phyloP scores from a whole-genome alignment of 1,139 yeast genomes.

The Saccharomyces hybrid region DNA sequence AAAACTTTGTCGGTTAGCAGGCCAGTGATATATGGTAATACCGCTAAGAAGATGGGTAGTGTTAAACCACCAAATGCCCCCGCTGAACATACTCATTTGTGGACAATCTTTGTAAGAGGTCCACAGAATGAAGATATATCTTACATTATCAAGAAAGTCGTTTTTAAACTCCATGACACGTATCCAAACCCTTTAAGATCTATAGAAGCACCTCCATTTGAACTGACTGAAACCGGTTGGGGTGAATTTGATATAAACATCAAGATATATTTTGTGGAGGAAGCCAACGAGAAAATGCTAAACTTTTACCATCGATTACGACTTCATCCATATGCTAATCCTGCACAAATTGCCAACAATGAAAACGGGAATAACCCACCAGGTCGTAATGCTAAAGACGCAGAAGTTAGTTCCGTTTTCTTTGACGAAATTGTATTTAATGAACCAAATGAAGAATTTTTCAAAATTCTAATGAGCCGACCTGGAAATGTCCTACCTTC shows the following conservation, averaged over 20 bases:
- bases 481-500: slow-evolving; percentile 73
- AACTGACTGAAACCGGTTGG: slow-evolving; percentile 98
- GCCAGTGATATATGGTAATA: slow-evolving; percentile 83
- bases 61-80: slow-evolving; percentile 66
- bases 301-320: slow-evolving; percentile 83
- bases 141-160: slow-evolving; percentile 79
- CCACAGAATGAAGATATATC: slow-evolving; percentile 77
- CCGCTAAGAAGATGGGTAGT: slow-evolving; percentile 65
- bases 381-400: slow-evolving; percentile 19
- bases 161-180: slow-evolving; percentile 91
- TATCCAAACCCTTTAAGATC: slow-evolving; percentile 79
- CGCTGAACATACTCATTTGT: slow-evolving; percentile 83
- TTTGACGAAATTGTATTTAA: slow-evolving; percentile 91
- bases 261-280: slow-evolving; percentile 76
- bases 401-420: slow-evolving; percentile 55
- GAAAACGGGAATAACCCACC: slow-evolving; percentile 17
- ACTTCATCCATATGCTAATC: slow-evolving; percentile 70
- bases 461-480: slow-evolving; percentile 58
- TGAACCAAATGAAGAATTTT: slow-evolving; percentile 89
- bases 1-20: slow-evolving; percentile 72
- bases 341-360: slow-evolving; percentile 28
- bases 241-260: slow-evolving; percentile 94
- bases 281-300: slow-evolving; percentile 80
- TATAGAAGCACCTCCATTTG: slow-evolving; percentile 84
- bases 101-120: slow-evolving; percentile 91